These are phyloP conservation scores for Amylocystis lapponica DNA, from an alignment of 768 basidiomycete species.

Conservation along the genomic window DNA sequence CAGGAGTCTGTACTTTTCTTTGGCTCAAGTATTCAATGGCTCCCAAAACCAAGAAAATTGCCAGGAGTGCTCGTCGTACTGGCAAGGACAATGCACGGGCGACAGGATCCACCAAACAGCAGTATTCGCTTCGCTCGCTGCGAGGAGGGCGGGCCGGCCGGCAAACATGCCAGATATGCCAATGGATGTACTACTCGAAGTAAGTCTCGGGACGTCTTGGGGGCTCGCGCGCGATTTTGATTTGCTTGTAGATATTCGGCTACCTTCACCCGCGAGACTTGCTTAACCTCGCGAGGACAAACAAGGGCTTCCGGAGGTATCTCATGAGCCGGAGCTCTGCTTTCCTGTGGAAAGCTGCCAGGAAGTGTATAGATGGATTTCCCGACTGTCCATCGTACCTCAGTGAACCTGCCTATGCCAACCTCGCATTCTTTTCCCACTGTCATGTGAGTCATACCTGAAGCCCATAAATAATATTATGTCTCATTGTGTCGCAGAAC, in stretches of 20 bases:
- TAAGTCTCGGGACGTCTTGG: no score
- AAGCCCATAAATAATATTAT: no score
- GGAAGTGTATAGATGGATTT: slow-evolving; percentile 1
- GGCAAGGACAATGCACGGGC: no score
- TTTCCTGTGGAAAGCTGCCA: slow-evolving; percentile 31
- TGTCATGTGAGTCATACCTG: slow-evolving; percentile 11
- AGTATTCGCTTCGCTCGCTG: no score
- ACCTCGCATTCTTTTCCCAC: slow-evolving; percentile 4
- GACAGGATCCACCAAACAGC: no score
- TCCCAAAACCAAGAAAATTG: no score
- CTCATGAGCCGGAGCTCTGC: slow-evolving; percentile 21
- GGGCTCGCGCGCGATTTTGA: no score
- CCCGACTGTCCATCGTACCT: slow-evolving; percentile 2
- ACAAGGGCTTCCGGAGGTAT: slow-evolving; percentile 28
- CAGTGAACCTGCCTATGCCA: slow-evolving; percentile 10
- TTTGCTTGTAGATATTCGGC: slow-evolving; percentile 32
- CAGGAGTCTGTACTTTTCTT: no score
- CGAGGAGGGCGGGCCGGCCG: no score
- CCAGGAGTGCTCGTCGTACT: no score
- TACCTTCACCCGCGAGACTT: slow-evolving; percentile 35
- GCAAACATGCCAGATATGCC: neutral
- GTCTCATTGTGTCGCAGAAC: no score
- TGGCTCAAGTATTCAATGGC: no score
- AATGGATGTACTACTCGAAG: neutral
- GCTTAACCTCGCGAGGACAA: slow-evolving; percentile 33